Evolutionary conservation across 2,329 filamentous ascomycete genomes (phyloP).

Genomic region (Curvularia sp.): DNA sequence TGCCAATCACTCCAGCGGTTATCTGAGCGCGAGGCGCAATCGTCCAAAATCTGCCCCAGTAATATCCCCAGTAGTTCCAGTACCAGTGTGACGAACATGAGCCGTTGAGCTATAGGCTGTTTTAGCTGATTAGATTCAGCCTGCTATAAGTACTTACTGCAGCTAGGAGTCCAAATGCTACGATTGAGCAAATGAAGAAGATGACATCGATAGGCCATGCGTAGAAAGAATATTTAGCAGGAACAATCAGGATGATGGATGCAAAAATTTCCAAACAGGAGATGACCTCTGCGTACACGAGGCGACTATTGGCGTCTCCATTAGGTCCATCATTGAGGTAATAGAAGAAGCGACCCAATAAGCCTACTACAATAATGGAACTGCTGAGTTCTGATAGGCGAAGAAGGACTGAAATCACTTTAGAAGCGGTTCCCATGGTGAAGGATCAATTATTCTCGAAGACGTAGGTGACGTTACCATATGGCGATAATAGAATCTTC

Average conservation of each 20-base stretch:
- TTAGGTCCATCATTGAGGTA: background rate
- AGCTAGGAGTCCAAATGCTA: background rate
- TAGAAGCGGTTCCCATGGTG: background rate
- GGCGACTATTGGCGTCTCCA: background rate
- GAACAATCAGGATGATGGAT: background rate
- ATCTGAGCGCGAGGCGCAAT: background rate
- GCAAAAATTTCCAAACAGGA: background rate
- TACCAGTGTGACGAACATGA: background rate
- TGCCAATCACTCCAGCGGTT: background rate
- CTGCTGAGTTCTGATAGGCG: background rate
- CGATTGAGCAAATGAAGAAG: background rate
- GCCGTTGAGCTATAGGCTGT: background rate
- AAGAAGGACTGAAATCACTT: background rate
- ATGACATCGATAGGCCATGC: background rate
- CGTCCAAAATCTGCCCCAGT: background rate
- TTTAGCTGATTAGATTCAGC: background rate
- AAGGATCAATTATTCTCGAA: background rate
- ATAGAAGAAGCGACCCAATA: background rate
- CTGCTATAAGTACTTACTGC: background rate
- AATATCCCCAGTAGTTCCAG: background rate
- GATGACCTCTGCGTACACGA: background rate
- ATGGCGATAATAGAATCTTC: background rate
- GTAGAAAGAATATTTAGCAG: background rate
- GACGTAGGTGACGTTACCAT: background rate
- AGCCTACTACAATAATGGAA: background rate